Evolutionary conservation across 441 rosid genomes (phyloP), one percentile per base, ranked within the genome.

Genomic region (Populus hybrid): DNA sequence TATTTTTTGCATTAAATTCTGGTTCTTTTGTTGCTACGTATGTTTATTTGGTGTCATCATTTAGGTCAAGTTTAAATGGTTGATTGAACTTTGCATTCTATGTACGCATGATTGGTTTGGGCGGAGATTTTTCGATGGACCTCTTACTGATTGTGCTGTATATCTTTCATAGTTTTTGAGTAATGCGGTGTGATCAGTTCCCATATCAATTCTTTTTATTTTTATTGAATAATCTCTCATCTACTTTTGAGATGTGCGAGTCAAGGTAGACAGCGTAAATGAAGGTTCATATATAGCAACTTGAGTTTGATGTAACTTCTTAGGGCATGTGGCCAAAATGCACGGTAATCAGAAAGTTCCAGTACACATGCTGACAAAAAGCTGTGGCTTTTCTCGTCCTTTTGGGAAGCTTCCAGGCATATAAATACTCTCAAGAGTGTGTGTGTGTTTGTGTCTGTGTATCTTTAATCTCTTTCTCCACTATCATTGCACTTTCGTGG

Each of bases 271-370:
- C 63, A 57, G 63, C 9, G 63, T 57, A 57, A 57, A 6, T 2
- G 63, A 2, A 57, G 63, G 63, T 1, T 18, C 2, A 6, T 18
- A 6, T 7, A 38, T 57, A 20, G 63, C 8, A 20, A 18, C 63
- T 57, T 57, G 63, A 57, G 63, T 20, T 57, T 20, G 8, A 57
- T 57, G 63, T 57, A 57, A 57, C 63, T 57, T 57, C 23, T 20
- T 6, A 57, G 63, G 21, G 63, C 10, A 57, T 20, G 63, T 20
- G 23, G 63, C 23, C 63, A 57, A 57, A 57, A 18, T 57, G 28
- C 40, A n/a, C 3, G 65, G 40, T 26, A 11, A 24, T 24, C 65
- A 65, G 78, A 75, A 75, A 67, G 28, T 75, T 66, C 72, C 70
- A 20, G 40, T 0, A 6, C 26, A 20, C 63, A 10, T 75, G 46